Base-by-base conservation (phyloP, 805 yeast genomes). In the Cyberlindnera veronae region DNA sequence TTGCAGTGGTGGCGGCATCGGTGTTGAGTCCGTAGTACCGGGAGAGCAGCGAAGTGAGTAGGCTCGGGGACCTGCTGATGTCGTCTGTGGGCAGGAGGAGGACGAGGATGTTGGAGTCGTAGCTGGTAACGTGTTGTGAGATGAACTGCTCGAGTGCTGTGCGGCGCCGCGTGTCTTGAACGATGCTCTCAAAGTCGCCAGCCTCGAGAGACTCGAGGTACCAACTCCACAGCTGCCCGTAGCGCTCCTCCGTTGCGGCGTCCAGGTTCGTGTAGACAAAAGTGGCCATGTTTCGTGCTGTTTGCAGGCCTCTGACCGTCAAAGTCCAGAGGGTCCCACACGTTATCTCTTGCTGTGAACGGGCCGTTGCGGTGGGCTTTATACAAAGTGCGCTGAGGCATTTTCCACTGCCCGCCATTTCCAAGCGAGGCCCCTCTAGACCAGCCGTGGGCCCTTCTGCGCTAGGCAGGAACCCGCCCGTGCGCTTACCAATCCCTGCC, bases 221-320 rank as follows among this genome's bases (percentile, higher is more conserved):
- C 52, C 52, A 48, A 17, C 43, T 43, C 52, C 52, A 48, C 27
- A 46, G 44, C 35, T 28, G 32, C 10, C 45, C 28, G 28, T 36
- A 43, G 23, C 29, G 32, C 32, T 46, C 50, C 34, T 46, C 50
- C 13, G 36, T 19, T 12, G 32, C 36, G 2, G 35, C 8, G 31
- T 44, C 46, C 22, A 46, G 40, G 34, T 46, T 46, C 7, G 42
- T 41, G 42, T 46, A 46, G 10, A 33, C 42, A 18, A 46, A 46
- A 3, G 50, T 46, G 24, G 45, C 41, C 50, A 46, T 46, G 22
- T 16, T n/a, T 10, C n/a, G 8, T 14, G 18, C 16, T n/a, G n/a
- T n/a, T n/a, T n/a, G n/a, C n/a, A n/a, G n/a, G n/a, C 29, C n/a
- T n/a, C n/a, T n/a, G n/a, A n/a, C n/a, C n/a, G n/a, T n/a, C n/a